Evolutionary conservation across 1,139 yeast genomes (phyloP).

Genomic region (Chernovozyma sophiae-reginae): DNA sequence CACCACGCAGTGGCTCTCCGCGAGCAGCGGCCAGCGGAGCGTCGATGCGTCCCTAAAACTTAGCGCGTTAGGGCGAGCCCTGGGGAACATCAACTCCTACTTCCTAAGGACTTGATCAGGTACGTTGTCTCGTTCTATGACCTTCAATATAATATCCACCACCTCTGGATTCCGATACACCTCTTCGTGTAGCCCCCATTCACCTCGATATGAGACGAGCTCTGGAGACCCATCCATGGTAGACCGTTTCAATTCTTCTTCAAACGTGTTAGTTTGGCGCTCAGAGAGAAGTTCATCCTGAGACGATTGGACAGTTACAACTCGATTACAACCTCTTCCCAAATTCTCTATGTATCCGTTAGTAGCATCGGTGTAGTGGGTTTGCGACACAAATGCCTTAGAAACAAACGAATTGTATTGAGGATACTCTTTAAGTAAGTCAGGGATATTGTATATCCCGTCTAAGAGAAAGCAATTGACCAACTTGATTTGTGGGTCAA

Average conservation of each 20-base stretch:
- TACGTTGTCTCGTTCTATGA: not conserved
- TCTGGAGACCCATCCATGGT: not conserved
- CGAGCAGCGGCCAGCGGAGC: too few relatives aligned
- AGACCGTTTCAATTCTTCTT: slow-evolving; percentile 12
- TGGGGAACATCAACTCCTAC: too few relatives aligned
- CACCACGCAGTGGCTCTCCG: too few relatives aligned
- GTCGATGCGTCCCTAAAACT: too few relatives aligned
- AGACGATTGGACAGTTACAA: slow-evolving; percentile 24
- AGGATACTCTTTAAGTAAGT: slow-evolving; percentile 33
- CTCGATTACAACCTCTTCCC: not conserved
- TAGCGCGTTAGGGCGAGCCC: too few relatives aligned
- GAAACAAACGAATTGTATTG: slow-evolving; percentile 28
- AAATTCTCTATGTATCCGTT: slow-evolving; percentile 1
- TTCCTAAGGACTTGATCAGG: too few relatives aligned
- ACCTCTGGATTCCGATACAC: slow-evolving; percentile 24
- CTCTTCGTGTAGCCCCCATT: slow-evolving; percentile 35
- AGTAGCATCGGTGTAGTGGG: slow-evolving; percentile 20
- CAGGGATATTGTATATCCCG: slow-evolving; percentile 35
- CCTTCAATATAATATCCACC: slow-evolving; percentile 8
- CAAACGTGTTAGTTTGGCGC: slow-evolving; percentile 20
- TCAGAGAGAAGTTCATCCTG: slow-evolving; percentile 33
- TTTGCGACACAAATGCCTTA: slow-evolving; percentile 26
- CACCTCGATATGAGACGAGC: slow-evolving; percentile 10
- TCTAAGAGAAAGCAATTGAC: slow-evolving; percentile 25
- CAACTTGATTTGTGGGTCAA: slow-evolving; percentile 6